Percentiles rank a stretch among this genome's conserved stretches.
Evolutionary conservation across 306 rosid genomes (phyloP).

Genomic region (Hippophae tibetana): DNA sequence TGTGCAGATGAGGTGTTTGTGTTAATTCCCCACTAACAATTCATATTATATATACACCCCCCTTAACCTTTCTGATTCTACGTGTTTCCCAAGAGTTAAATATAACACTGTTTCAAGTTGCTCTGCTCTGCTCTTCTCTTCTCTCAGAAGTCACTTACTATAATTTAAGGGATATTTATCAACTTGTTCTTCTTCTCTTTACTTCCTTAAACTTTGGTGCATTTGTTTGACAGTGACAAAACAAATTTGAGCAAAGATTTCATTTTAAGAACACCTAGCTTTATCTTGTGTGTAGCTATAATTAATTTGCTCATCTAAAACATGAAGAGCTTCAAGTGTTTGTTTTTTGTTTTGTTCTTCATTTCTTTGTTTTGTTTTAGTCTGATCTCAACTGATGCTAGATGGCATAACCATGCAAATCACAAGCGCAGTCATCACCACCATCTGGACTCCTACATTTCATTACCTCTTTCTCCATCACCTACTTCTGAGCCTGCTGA

Average conservation of each 20-base stretch:
- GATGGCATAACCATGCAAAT: conserved; percentile 49
- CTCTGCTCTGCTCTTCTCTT: too few relatives aligned
- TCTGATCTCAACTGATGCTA: conserved; percentile 36
- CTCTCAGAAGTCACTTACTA: not conserved
- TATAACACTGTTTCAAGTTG: conserved; percentile 23
- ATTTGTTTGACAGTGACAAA: too few relatives aligned
- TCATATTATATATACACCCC: conserved; percentile 28
- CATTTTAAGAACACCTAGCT: too few relatives aligned
- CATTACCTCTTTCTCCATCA: conserved; percentile 20
- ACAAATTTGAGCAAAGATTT: too few relatives aligned
- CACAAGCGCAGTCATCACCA: conserved; percentile 22
- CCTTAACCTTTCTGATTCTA: conserved; percentile 24
- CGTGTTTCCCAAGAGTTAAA: conserved; percentile 31
- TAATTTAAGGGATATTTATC: too few relatives aligned
- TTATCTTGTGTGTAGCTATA: too few relatives aligned
- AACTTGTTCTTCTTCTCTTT: too few relatives aligned
- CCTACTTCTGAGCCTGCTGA: conserved; percentile 19
- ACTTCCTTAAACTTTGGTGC: too few relatives aligned
- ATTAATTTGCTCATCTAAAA: too few relatives aligned
- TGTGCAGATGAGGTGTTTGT: conserved; percentile 29
- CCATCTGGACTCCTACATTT: conserved; percentile 32
- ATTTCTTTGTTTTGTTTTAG: conserved; percentile 7
- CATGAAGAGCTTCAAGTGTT: too few relatives aligned
- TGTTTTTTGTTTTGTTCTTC: too few relatives aligned
- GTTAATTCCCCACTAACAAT: conserved; percentile 36